A percentile compares a stretch with the other conserved stretches of the same genome.
Conservation (phyloP, 1,284 basidiomycete species). For the Schizopora paradoxa region DNA sequence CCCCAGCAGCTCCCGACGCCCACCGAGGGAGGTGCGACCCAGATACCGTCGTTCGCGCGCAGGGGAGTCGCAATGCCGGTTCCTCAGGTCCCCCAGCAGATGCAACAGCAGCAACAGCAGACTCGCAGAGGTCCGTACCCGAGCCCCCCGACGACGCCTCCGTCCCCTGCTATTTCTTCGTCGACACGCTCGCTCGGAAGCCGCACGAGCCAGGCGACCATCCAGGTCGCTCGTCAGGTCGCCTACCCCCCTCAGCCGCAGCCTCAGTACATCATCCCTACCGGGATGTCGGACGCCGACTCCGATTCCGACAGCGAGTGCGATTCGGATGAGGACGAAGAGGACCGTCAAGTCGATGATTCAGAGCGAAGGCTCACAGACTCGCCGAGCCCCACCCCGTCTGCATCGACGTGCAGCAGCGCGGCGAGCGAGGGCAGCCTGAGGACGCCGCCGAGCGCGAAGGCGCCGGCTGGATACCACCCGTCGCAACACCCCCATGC, state of each 20-base stretch:
- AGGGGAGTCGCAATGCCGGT: background rate
- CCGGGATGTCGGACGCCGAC: too few relatives aligned
- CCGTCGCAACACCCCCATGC: background rate
- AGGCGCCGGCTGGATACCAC: background rate
- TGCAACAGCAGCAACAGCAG: background rate
- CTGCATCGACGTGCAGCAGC: background rate
- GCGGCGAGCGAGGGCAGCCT: slow-evolving; percentile 9
- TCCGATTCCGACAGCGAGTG: slow-evolving; percentile 1
- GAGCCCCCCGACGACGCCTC: slow-evolving; percentile 3
- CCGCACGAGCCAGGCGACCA: background rate
- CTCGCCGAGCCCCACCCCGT: background rate
- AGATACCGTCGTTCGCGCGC: slow-evolving; percentile 1
- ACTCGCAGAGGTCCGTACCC: slow-evolving; percentile 2
- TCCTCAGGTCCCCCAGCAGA: slow-evolving; percentile 1
- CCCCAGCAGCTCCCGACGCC: slow-evolving; percentile 13
- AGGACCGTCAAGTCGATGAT: background rate
- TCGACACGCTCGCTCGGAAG: background rate
- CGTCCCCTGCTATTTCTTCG: background rate
- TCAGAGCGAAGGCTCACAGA: slow-evolving; percentile 1
- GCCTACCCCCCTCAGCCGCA: too few relatives aligned
- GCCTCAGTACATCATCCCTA: too few relatives aligned
- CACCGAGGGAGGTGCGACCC: slow-evolving; percentile 6
- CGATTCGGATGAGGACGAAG: slow-evolving; percentile 1
- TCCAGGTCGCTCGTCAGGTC: background rate
- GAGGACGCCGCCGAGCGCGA: slow-evolving; percentile 1